phyloP scores from a whole-genome alignment of 805 yeast genomes.

The Metschnikowia sp. region DNA sequence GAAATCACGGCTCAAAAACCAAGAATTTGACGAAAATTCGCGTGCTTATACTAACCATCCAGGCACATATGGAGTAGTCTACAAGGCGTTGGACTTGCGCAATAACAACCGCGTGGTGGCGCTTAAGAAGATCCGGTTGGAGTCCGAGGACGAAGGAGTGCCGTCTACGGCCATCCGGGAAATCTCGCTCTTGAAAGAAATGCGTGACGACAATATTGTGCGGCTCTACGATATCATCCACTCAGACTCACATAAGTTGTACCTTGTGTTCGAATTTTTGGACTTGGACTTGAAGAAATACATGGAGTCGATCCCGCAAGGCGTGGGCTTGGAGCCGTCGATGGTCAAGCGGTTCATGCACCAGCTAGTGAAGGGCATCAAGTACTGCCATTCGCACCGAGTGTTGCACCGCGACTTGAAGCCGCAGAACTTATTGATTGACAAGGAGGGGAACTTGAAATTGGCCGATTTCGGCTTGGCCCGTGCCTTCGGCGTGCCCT shows the following conservation, averaged over 20 bases:
- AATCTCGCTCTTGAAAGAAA: conserved; percentile 88
- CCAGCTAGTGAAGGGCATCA: conserved; percentile 86
- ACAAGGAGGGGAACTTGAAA: conserved; percentile 85
- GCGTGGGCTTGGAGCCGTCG: conserved; percentile 83
- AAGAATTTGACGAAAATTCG: background rate
- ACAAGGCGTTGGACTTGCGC: conserved; percentile 86
- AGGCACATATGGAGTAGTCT: conserved; percentile 96
- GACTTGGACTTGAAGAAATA: conserved; percentile 94
- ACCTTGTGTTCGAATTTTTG: conserved; percentile 88
- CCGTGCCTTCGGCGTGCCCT: conserved; percentile 95
- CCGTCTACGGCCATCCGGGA: conserved; percentile 98
- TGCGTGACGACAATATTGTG: conserved; percentile 91
- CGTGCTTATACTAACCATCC: conserved; percentile 10
- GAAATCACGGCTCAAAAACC: background rate
- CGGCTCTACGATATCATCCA: conserved; percentile 91
- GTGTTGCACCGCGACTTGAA: conserved; percentile 93
- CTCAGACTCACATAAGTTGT: conserved; percentile 87
- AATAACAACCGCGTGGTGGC: conserved; percentile 95
- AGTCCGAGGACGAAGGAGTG: conserved; percentile 97
- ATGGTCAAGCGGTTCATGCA: conserved; percentile 91
- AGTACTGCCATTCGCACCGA: conserved; percentile 91
- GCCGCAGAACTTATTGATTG: conserved; percentile 92
- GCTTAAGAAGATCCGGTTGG: conserved; percentile 88
- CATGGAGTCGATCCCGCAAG: conserved; percentile 93
- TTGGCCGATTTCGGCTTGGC: conserved; percentile 85